phyloP scores from a whole-genome alignment of 2,329 filamentous ascomycete genomes.

The Coleophoma eucalyptorum region DNA sequence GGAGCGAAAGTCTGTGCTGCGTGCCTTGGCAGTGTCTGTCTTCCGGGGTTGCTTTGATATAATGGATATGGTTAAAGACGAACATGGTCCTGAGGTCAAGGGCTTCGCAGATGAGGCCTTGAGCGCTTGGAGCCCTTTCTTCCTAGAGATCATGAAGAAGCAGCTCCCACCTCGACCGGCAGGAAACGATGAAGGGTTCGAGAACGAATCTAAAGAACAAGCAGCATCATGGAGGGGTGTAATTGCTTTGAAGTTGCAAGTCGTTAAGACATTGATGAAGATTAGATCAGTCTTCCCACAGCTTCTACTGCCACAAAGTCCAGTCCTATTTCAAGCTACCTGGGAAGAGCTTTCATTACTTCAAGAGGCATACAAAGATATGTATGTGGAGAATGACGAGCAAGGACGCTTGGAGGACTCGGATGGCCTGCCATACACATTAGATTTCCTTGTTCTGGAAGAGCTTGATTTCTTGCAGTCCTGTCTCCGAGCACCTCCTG shows the following conservation, averaged over 20 bases:
- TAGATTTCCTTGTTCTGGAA: conserved; percentile 91
- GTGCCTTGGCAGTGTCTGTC: conserved; percentile 83
- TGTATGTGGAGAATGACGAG: conserved; percentile 82
- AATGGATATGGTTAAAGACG: conserved; percentile 94
- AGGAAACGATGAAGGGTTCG: conserved; percentile 51
- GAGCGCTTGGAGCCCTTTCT: conserved; percentile 83
- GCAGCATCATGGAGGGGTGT: conserved; percentile 74
- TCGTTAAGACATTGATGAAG: conserved; percentile 91
- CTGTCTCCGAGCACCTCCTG: conserved; percentile 81
- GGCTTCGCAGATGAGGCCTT: conserved; percentile 85
- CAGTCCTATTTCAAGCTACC: conserved; percentile 76
- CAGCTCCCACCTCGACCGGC: conserved; percentile 60
- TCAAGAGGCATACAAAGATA: conserved; percentile 68
- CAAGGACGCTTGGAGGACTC: conserved; percentile 87
- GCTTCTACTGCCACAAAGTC: conserved; percentile 78
- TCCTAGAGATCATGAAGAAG: conserved; percentile 73
- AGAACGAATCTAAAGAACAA: conserved; percentile 44
- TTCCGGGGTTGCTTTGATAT: conserved; percentile 92
- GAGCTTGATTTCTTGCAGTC: conserved; percentile 94
- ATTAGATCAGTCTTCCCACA: conserved; percentile 80
- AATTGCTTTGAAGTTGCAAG: conserved; percentile 85
- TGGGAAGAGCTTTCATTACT: conserved; percentile 83
- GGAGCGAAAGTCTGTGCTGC: conserved; percentile 67
- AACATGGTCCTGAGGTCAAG: conserved; percentile 82
- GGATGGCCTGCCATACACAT: conserved; percentile 87